phyloP scores from a whole-genome alignment of 192 early-diverging fungal genomes.

The Entophlyctis luteolus region DNA sequence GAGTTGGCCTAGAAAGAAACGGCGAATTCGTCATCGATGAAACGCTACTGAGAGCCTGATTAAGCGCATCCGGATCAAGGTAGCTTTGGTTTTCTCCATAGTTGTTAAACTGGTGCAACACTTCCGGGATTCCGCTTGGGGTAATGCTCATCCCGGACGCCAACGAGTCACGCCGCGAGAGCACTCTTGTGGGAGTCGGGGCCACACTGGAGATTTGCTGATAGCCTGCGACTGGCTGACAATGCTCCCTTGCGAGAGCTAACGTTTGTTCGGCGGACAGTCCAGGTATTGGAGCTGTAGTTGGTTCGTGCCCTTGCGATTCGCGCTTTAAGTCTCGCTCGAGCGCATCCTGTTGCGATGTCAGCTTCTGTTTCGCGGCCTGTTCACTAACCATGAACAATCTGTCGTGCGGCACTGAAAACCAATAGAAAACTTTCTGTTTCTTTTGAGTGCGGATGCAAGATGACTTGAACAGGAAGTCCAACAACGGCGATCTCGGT shows the following conservation, averaged over 20 bases:
- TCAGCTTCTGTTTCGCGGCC: background rate
- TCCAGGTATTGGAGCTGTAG: constrained; percentile 56
- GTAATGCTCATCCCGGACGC: no score
- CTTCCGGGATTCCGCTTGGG: no score
- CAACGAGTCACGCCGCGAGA: no score
- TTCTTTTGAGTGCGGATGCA: constrained; percentile 98
- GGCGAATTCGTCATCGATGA: no score
- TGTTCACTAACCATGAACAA: constrained; percentile 67
- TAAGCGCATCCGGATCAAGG: no score
- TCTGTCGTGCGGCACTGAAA: constrained; percentile 87
- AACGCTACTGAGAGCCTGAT: no score
- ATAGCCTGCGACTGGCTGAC: constrained; percentile 43
- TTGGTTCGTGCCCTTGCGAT: constrained; percentile 77
- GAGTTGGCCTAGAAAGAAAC: no score
- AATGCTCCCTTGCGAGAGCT: constrained; percentile 53
- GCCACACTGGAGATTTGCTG: constrained; percentile 1
- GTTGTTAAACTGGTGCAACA: no score
- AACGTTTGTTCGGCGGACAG: constrained; percentile 36
- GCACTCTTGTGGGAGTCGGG: no score
- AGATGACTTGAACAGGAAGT: constrained; percentile 90
- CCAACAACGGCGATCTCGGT: constrained; percentile 87
- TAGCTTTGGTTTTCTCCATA: no score
- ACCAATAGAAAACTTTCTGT: constrained; percentile 99
- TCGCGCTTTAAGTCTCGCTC: constrained; percentile 95
- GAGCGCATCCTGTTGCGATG: constrained; percentile 70